Percentiles rank a stretch among this genome's conserved stretches.
Evolutionary conservation across 2,329 filamentous ascomycete species (phyloP).

Genomic region (Ascocoryne sarcoides): DNA sequence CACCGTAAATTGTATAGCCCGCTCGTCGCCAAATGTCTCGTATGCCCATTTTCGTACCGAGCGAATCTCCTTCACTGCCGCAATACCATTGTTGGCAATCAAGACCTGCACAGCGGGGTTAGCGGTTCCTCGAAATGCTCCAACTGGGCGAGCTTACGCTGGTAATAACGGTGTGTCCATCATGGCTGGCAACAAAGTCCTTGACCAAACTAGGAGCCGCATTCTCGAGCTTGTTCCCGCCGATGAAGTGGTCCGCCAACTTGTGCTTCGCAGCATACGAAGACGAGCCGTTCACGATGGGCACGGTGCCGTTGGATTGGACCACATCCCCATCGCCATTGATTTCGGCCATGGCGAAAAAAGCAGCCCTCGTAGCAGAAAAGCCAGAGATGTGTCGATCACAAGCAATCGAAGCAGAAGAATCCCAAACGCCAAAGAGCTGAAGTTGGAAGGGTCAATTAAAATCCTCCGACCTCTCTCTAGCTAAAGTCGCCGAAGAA

Average conservation of each 20-base stretch:
- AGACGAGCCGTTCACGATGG: constrained; percentile 47
- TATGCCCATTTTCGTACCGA: constrained; percentile 99
- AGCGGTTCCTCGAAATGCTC: constrained; percentile 1
- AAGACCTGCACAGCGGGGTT: constrained; percentile 56
- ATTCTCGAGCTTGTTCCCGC: constrained; percentile 77
- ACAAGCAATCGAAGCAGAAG: no score
- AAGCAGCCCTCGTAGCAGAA: constrained; percentile 18
- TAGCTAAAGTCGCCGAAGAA: no score
- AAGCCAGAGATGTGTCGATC: no score
- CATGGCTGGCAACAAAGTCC: constrained; percentile 84
- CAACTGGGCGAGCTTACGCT: constrained; percentile 55
- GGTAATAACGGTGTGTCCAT: constrained; percentile 96
- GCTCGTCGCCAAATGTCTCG: constrained; percentile 97
- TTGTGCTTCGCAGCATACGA: constrained; percentile 75
- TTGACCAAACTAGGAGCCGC: constrained; percentile 82
- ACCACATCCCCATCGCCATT: constrained; percentile 30
- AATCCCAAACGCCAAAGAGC: constrained; percentile 4
- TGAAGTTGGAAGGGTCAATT: no score
- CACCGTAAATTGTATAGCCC: constrained; percentile 97
- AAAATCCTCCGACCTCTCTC: no score
- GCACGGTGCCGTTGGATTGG: constrained; percentile 34
- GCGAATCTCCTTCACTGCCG: constrained; percentile 97
- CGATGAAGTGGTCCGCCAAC: constrained; percentile 89
- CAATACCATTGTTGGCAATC: constrained; percentile 99
- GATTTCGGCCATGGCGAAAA: constrained; percentile 39